Conservation (phyloP, 768 basidiomycete genomes). For the Omphalotus guepiniiformis region DNA sequence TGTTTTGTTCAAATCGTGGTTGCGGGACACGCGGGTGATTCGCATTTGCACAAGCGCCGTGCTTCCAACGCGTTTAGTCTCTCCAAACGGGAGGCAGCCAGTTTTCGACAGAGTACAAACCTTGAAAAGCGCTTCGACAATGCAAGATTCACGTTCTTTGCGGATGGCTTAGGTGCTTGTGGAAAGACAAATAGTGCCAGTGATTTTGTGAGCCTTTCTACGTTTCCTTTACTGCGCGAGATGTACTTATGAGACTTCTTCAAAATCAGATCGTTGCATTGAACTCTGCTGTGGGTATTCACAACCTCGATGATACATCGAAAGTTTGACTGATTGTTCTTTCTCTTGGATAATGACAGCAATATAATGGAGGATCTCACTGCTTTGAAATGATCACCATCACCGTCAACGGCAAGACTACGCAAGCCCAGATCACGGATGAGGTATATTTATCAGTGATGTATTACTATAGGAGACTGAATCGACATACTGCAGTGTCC, state of each 20-base stretch:
- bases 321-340: neutral
- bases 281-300: slow-evolving; percentile 2
- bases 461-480: neutral
- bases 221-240: neutral
- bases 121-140: slow-evolving; percentile 6
- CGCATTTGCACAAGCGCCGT: slow-evolving; percentile 3
- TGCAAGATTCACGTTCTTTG: slow-evolving; percentile 4
- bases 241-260: neutral
- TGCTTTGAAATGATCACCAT: slow-evolving; percentile 56
- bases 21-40: neutral
- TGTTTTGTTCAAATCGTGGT: neutral
- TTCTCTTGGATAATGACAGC: neutral
- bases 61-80: slow-evolving; percentile 2
- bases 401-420: slow-evolving; percentile 40
- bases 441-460: slow-evolving; percentile 31
- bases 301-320: neutral
- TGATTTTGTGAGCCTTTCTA: slow-evolving; percentile 5
- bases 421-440: slow-evolving; percentile 50
- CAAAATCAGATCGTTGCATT: slow-evolving; percentile 7
- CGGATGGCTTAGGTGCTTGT: slow-evolving; percentile 7
- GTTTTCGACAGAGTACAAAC: neutral
- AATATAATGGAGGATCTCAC: slow-evolving; percentile 19
- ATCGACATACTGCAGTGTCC: slow-evolving; percentile 31
- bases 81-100: slow-evolving; percentile 2
- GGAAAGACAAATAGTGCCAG: slow-evolving; percentile 3